These are phyloP conservation scores for Epichloe baconii DNA, from an alignment of 2,329 filamentous ascomycete species.

Conservation along the genomic window DNA sequence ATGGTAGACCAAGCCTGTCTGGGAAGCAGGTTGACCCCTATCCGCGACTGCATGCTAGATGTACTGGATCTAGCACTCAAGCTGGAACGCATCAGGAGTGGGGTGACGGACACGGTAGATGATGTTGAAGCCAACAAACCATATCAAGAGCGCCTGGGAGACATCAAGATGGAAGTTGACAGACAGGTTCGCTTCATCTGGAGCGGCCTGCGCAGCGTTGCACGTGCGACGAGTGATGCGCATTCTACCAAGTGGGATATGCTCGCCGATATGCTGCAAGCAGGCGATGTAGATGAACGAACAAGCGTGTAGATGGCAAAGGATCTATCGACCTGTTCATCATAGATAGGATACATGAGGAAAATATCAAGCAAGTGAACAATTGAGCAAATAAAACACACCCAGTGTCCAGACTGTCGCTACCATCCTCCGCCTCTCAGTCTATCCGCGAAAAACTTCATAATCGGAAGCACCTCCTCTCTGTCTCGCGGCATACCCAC, in stretches of 20 bases:
- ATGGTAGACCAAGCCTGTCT: constrained; percentile 59
- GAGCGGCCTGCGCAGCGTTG: constrained; percentile 60
- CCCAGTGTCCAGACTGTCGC: constrained; percentile 4
- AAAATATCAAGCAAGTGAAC: no score
- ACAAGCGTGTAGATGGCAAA: not conserved
- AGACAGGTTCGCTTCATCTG: constrained; percentile 55
- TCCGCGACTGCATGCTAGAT: constrained; percentile 60
- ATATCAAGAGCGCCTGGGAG: constrained; percentile 39
- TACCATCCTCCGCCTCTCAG: constrained; percentile 24
- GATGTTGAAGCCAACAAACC: constrained; percentile 20
- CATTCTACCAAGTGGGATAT: constrained; percentile 59
- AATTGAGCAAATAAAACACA: not conserved
- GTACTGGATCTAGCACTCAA: constrained; percentile 62
- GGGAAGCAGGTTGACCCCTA: constrained; percentile 52
- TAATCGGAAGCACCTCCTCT: constrained; percentile 82
- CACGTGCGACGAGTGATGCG: constrained; percentile 55
- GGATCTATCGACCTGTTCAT: no score
- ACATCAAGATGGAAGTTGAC: constrained; percentile 50
- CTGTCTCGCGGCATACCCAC: constrained; percentile 73
- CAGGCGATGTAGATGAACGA: constrained; percentile 16
- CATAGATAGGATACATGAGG: no score
- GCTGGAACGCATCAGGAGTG: constrained; percentile 46
- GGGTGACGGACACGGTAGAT: constrained; percentile 9
- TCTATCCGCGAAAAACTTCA: constrained; percentile 66
- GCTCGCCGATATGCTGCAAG: constrained; percentile 66